phyloP scores from a whole-genome alignment of 176 grass and related monocot species.

The Eleusine indica region DNA sequence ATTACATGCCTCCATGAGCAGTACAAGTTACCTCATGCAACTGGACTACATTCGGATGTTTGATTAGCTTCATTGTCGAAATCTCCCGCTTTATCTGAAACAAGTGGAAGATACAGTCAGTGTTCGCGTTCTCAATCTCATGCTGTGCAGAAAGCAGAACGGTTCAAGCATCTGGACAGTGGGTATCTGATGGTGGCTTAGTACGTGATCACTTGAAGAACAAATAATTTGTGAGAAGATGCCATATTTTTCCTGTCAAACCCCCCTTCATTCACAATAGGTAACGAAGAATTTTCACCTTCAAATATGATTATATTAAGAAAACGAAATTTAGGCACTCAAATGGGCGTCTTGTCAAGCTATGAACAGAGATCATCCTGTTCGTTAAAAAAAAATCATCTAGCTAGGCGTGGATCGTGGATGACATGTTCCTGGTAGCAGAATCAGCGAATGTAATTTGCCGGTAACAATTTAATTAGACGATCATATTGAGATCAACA shows the following conservation, averaged over 20 bases:
- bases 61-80: conserved; percentile 96
- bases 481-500: not conserved
- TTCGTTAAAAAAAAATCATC: no score
- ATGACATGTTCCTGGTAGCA: not conserved
- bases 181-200: not conserved
- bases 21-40: conserved; percentile 67
- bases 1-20: not conserved
- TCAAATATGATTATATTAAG: not conserved
- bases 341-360: not conserved
- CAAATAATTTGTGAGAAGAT: not conserved
- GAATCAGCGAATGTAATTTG: not conserved
- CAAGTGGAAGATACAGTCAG: conserved; percentile 12
- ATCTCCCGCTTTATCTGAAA: conserved; percentile 96
- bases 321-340: not conserved
- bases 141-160: not conserved
- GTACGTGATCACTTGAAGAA: not conserved
- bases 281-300: not conserved
- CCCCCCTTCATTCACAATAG: not conserved
- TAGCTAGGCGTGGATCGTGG: no score
- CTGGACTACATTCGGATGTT: conserved; percentile 93
- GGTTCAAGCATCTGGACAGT: not conserved
- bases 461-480: not conserved
- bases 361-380: not conserved
- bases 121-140: not conserved
- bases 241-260: not conserved